Conservation (phyloP, 2,329 filamentous ascomycete genomes). For the Falciphora oryzae region DNA sequence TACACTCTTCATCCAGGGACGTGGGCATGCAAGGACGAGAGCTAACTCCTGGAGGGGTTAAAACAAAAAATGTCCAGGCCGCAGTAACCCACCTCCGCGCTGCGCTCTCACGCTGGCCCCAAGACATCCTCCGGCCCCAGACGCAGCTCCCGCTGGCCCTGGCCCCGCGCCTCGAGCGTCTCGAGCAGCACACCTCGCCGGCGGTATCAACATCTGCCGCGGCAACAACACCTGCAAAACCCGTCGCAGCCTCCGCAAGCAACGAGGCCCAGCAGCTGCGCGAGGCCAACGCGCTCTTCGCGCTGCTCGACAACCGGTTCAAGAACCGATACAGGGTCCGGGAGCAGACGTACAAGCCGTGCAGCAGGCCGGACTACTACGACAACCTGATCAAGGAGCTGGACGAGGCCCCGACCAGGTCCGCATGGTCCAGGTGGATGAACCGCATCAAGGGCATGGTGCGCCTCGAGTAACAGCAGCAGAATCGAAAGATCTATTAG, state of each 20-base stretch:
- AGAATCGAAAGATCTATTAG: not conserved
- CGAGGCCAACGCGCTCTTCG: conserved; percentile 55
- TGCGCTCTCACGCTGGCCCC: conserved; percentile 54
- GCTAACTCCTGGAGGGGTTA: no score
- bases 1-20: not conserved
- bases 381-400: conserved; percentile 55
- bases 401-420: conserved; percentile 54
- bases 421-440: conserved; percentile 44
- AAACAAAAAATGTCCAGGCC: conserved; percentile 25
- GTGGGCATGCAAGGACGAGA: no score
- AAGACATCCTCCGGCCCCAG: conserved; percentile 56
- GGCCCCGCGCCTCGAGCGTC: conserved; percentile 32
- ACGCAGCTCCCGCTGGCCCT: conserved; percentile 56
- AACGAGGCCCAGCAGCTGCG: conserved; percentile 44
- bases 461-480: conserved; percentile 40
- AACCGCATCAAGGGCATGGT: conserved; percentile 56
- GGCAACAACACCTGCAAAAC: conserved; percentile 10
- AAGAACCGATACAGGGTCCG: conserved; percentile 44
- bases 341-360: conserved; percentile 44
- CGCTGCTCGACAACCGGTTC: conserved; percentile 55
- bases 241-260: conserved; percentile 8
- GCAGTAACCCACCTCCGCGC: conserved; percentile 42
- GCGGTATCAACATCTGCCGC: conserved; percentile 25
- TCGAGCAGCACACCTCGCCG: conserved; percentile 14
- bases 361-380: conserved; percentile 61